These are phyloP conservation scores for Coprinopsis strossmayeri DNA, from an alignment of 768 basidiomycete genomes.

Conservation along the genomic window DNA sequence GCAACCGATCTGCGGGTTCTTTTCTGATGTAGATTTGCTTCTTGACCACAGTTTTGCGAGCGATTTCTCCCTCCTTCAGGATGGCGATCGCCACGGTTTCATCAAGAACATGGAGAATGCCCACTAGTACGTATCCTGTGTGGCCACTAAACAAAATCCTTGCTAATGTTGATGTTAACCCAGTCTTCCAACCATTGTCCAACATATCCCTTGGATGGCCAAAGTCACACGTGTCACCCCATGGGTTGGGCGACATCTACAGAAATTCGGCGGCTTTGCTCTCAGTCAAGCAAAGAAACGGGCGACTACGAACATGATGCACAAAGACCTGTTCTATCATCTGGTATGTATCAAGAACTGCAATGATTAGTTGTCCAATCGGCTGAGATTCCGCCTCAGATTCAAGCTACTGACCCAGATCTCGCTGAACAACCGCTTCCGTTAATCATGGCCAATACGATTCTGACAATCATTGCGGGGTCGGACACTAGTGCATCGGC, in stretches of 20 bases:
- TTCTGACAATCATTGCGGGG: slow-evolving; percentile 26
- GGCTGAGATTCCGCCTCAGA: slow-evolving; percentile 8
- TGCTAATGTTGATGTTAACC: neutral
- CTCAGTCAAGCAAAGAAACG: slow-evolving; percentile 17
- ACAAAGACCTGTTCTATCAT: slow-evolving; percentile 24
- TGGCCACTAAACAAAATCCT: neutral
- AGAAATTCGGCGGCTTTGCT: slow-evolving; percentile 10
- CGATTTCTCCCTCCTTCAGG: slow-evolving; percentile 19
- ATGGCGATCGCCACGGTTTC: slow-evolving; percentile 21
- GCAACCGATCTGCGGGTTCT: neutral
- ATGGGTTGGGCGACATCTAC: neutral
- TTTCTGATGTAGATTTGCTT: neutral
- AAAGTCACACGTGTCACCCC: slow-evolving; percentile 8
- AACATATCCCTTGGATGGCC: slow-evolving; percentile 12
- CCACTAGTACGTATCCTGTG: slow-evolving; percentile 16
- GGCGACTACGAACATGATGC: slow-evolving; percentile 10
- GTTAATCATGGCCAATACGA: slow-evolving; percentile 14
- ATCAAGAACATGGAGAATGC: slow-evolving; percentile 18
- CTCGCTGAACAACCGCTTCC: slow-evolving; percentile 13
- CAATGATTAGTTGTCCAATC: neutral
- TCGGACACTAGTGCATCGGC: slow-evolving; percentile 24
- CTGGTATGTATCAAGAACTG: slow-evolving; percentile 13
- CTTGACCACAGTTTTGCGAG: slow-evolving; percentile 21
- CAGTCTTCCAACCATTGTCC: slow-evolving; percentile 15
- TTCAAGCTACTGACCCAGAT: slow-evolving; percentile 15